Evolutionary conservation across 768 basidiomycete species (phyloP), one percentile per base, ranked within the genome.

Genomic region (Auriculariales sp.): DNA sequence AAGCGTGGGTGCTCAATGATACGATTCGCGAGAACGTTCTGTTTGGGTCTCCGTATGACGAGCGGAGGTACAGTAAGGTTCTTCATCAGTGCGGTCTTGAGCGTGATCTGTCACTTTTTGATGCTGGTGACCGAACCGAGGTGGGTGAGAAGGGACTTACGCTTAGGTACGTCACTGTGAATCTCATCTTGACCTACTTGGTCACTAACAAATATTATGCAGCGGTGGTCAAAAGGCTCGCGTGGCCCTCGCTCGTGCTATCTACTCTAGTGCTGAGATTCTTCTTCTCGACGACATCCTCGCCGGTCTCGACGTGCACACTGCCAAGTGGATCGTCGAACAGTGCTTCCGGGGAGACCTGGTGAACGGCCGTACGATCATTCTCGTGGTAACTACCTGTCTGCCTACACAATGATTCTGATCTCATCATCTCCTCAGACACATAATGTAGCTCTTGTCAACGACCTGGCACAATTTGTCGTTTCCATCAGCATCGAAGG

Each of bases 1-100:
- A 89, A 58, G 78, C 83, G 3, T 93, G 86, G 86, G 79, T 89
- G 2, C 75, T 81, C 60, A 89, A 87, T 54, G 83, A 82, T 51
- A 86, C 83, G 0, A 83, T 87, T 48, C 69, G 66, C 63, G 64
- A 71, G n/a, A 76, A 76, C 52, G 72, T 76, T 44, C 47, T 72
- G 3, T 73, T 74, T 48, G 70, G 72, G 28, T 58, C 65, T 6
- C 54, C 64, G 2, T 73, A 62, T 49, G 65, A 74, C 29, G 64
- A 67, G 39, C 60, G 58, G 14, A 61, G 72, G n/a, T 74, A 74
- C 56, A 64, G 62, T 29, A 64, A 62, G 49, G 68, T 70, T 27
- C 53, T 69, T 28, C 36, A 59, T 19, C 68, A 69, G 47, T 69
- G 68, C 39, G 66, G 64, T 6, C 56, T 75, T n/a, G 61, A 65